Conservation (phyloP, 192 early-diverging fungal species). For the Coemansia javaensis region DNA sequence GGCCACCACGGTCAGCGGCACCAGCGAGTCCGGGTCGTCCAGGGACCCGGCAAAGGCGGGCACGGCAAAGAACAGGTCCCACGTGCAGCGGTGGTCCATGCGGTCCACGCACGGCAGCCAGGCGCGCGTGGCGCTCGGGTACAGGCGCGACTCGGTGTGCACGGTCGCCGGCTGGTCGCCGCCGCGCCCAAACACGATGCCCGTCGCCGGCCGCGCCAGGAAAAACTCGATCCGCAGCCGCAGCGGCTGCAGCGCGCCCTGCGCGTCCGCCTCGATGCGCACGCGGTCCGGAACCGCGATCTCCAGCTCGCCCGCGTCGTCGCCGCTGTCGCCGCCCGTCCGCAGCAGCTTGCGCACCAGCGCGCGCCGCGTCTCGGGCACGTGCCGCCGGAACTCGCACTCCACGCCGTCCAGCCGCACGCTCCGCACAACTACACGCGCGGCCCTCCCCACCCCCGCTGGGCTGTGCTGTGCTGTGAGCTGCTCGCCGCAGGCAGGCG, state of each 20-base stretch:
- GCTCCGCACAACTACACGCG: constrained; percentile 13
- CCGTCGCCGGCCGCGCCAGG: constrained; percentile 22
- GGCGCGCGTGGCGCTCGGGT: constrained; percentile 62
- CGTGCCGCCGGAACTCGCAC: constrained; percentile 17
- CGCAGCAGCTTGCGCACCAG: constrained; percentile 17
- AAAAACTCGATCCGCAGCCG: constrained; percentile 45
- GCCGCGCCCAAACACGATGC: constrained; percentile 22
- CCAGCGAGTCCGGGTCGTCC: constrained; percentile 3
- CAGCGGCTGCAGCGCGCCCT: constrained; percentile 3
- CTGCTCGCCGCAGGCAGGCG: no score
- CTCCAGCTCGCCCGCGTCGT: constrained; percentile 20
- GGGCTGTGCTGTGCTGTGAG: no score
- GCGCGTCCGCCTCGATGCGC: background rate
- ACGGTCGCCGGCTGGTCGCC: constrained; percentile 13
- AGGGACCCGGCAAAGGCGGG: constrained; percentile 36
- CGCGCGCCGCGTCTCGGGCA: constrained; percentile 16
- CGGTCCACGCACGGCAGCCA: constrained; percentile 80
- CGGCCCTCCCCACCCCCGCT: no score
- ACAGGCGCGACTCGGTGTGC: constrained; percentile 63
- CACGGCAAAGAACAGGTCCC: constrained; percentile 74
- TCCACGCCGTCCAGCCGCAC: constrained; percentile 20
- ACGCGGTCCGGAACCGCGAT: constrained; percentile 18
- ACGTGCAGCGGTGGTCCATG: constrained; percentile 62
- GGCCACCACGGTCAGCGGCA: constrained; percentile 48
- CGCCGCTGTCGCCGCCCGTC: background rate